Base-by-base conservation (phyloP, 2,329 filamentous ascomycete genomes). In the Dactylellina sp. region DNA sequence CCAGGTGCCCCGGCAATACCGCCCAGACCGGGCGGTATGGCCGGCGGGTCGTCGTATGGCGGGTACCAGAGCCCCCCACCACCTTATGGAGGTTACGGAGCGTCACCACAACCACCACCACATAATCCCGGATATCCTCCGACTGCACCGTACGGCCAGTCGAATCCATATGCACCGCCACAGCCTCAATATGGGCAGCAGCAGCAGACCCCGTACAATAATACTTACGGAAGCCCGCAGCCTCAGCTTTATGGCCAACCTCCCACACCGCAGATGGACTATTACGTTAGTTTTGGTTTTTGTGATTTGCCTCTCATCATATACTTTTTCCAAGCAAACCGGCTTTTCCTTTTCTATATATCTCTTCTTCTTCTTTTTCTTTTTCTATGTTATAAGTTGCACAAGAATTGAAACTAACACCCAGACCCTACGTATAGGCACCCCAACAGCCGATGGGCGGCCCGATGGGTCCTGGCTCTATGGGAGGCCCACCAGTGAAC, bases 211-310 rank as follows among this genome's bases (percentile, higher is more conserved):
- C 53, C 28, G 39, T 72, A 65, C 32, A 56, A 61, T 57, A 65
- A 59, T 18, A 52, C 47, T 9, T 72, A 60, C 44, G 68, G 68
- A 2, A 53, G 53, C 55, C 61, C 60, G 7, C 20, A 40, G 55
- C 68, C 52, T 50, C 68, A 60, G 18, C 37, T 53, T 22, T 74
- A 74, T 18, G 70, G 70, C 20, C 70, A 74, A 49, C 55, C 55
- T 28, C 70, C 60, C 7, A 62, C 61, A 46, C 52, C 52, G 46
- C 61, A 66, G 42, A 32, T 39, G 49, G 55, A 25, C 50, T 74
- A 74, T 40, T 74, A 74, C 70, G 70, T 74, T 62, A 74, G 70
- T 74, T 74, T 61, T 53, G 7, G 18, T 18, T 47, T 57, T 66
- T 37, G 14, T 44, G n/a, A 20, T 18, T 52, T 44, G 16, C 39